Conservation (phyloP, 352 stramenopile genomes). For the Pythium insidiosum region DNA sequence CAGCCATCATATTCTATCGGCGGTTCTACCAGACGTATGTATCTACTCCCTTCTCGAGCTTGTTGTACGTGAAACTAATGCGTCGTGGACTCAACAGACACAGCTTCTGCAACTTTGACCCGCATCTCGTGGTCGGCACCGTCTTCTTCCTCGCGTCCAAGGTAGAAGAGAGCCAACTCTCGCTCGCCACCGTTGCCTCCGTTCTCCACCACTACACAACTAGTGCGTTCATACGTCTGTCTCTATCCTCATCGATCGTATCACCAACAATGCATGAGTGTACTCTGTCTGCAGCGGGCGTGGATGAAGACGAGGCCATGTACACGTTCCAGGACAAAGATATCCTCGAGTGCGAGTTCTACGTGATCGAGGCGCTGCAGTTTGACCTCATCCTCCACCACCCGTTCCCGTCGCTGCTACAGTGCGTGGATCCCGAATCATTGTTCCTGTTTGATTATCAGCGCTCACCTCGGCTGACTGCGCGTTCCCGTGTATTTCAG, state of each 20-base stretch:
- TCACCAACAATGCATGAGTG: too few relatives aligned
- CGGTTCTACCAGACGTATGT: conserved; percentile 85
- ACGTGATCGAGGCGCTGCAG: conserved; percentile 81
- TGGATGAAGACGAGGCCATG: conserved; percentile 83
- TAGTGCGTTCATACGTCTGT: conserved; percentile 28
- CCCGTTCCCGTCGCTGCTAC: conserved; percentile 72
- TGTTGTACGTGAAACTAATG: too few relatives aligned
- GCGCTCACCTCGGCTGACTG: too few relatives aligned
- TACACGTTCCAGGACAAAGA: conserved; percentile 87
- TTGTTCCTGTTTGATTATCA: too few relatives aligned
- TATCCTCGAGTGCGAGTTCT: conserved; percentile 88
- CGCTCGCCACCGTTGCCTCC: conserved; percentile 66
- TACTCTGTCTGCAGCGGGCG: conserved; percentile 35
- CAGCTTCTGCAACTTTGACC: conserved; percentile 86
- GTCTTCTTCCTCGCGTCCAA: conserved; percentile 86
- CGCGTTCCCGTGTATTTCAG: conserved; percentile 17
- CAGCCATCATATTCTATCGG: conserved; percentile 84
- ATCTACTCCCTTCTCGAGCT: neutral
- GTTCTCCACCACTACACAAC: conserved; percentile 84
- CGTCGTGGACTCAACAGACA: conserved; percentile 43
- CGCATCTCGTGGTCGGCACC: conserved; percentile 75
- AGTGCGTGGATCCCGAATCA: conserved; percentile 26
- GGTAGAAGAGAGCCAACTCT: conserved; percentile 82
- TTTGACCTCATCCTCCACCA: conserved; percentile 87
- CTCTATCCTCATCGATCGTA: too few relatives aligned